These are phyloP conservation scores for Scytalidium sp. DNA, from an alignment of 2,329 filamentous ascomycete species.

Conservation along the genomic window DNA sequence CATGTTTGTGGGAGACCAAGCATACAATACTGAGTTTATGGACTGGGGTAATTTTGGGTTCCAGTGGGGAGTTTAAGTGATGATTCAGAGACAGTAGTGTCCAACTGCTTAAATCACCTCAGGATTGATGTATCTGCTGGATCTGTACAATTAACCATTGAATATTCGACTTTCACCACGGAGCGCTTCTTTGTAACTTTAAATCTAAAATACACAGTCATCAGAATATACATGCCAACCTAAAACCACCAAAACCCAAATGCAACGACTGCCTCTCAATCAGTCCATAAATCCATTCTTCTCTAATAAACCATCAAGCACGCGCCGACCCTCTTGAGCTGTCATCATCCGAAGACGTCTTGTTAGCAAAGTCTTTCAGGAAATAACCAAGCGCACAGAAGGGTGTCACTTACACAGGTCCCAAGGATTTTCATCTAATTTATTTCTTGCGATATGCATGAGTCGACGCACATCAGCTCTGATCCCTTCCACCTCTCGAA, in stretches of 20 bases:
- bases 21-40: conserved; percentile 33
- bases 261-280: no score
- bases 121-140: no score
- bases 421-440: conserved; percentile 2
- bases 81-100: no score
- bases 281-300: conserved; percentile 8
- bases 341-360: background rate
- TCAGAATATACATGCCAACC: no score
- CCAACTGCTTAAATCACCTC: no score
- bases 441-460: conserved; percentile 3
- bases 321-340: conserved; percentile 5
- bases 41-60: conserved; percentile 34
- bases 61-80: background rate
- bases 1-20: conserved; percentile 32
- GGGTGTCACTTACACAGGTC: conserved; percentile 3
- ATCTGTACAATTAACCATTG: no score
- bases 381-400: background rate
- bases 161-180: no score
- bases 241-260: no score
- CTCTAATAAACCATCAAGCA: conserved; percentile 5
- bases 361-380: background rate
- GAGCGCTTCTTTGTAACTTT: no score
- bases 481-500: conserved; percentile 2
- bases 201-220: no score
- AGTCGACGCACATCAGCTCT: background rate